Evolutionary conservation across 2,329 filamentous ascomycete species (phyloP).

Genomic region (Hymenoscyphus fructigenus): DNA sequence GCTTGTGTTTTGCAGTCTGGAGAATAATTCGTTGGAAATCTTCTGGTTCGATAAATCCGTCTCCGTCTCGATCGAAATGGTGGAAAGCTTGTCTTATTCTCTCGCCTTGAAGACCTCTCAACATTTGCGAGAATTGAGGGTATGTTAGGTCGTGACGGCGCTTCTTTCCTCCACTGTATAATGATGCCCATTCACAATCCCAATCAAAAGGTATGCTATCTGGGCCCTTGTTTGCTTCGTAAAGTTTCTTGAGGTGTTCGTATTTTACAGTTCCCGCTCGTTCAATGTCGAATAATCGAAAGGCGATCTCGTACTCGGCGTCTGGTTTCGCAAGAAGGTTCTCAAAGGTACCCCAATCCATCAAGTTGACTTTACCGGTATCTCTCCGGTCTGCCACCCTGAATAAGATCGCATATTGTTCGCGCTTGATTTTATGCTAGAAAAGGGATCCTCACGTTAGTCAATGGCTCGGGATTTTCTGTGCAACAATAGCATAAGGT

Average conservation of each 20-base stretch:
- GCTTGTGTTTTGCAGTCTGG: constrained; percentile 90
- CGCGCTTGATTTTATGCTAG: constrained; percentile 95
- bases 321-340: constrained; percentile 92
- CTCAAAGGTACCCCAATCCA: constrained; percentile 92
- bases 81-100: constrained; percentile 94
- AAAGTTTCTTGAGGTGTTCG: constrained; percentile 80
- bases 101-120: constrained; percentile 93
- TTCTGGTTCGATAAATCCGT: constrained; percentile 92
- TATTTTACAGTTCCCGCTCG: constrained; percentile 84
- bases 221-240: constrained; percentile 83
- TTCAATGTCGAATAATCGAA: constrained; percentile 90
- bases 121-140: constrained; percentile 95
- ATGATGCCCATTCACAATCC: constrained; percentile 92
- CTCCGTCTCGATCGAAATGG: constrained; percentile 82
- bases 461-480: constrained; percentile 25
- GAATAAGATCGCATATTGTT: constrained; percentile 94
- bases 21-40: constrained; percentile 96
- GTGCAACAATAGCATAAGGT: constrained; percentile 10
- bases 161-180: constrained; percentile 88
- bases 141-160: constrained; percentile 91
- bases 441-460: constrained; percentile 25
- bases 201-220: constrained; percentile 91
- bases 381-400: constrained; percentile 79
- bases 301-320: constrained; percentile 98
- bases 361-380: constrained; percentile 70